These are phyloP conservation scores for Yarrowia porcina DNA, from an alignment of 805 yeast species.

Conservation along the genomic window DNA sequence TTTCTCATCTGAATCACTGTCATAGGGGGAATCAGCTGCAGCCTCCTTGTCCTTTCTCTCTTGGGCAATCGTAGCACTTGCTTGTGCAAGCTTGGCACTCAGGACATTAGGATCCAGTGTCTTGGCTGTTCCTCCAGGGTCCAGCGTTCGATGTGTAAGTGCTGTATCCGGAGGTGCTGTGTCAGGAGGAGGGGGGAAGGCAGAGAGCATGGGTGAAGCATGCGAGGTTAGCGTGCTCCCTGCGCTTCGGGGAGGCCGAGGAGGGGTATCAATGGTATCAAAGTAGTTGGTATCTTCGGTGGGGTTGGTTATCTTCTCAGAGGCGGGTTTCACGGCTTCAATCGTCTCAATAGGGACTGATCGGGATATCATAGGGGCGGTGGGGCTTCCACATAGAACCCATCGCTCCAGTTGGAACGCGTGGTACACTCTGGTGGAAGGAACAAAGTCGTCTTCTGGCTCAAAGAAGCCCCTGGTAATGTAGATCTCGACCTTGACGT, in stretches of 20 bases:
- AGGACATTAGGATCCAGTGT: conserved; percentile 1
- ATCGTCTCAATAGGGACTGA: conserved; percentile 15
- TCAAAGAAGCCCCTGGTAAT: conserved; percentile 4
- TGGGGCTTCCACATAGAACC: conserved; percentile 13
- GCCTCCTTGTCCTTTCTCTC: neutral
- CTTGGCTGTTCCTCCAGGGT: neutral
- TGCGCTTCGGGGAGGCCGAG: neutral
- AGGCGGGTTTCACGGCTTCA: conserved; percentile 1
- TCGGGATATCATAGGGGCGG: conserved; percentile 10
- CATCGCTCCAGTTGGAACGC: conserved; percentile 8
- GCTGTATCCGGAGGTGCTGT: neutral
- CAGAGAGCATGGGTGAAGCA: conserved; percentile 7
- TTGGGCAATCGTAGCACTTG: neutral
- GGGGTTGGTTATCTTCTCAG: neutral
- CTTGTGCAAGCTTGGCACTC: neutral
- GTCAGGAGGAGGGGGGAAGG: conserved; percentile 10
- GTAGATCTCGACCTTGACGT: conserved; percentile 8
- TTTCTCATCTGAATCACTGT: neutral
- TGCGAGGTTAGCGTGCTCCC: conserved; percentile 1
- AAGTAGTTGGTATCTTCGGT: conserved; percentile 12
- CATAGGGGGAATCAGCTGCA: neutral
- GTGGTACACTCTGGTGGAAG: conserved; percentile 1
- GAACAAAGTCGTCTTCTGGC: neutral
- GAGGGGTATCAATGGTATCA: conserved; percentile 10
- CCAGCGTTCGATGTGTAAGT: neutral